Evolutionary conservation across 495 filamentous ascomycete species (phyloP), one percentile per base, ranked within the genome.

Genomic region (Daldinia vernicosa): DNA sequence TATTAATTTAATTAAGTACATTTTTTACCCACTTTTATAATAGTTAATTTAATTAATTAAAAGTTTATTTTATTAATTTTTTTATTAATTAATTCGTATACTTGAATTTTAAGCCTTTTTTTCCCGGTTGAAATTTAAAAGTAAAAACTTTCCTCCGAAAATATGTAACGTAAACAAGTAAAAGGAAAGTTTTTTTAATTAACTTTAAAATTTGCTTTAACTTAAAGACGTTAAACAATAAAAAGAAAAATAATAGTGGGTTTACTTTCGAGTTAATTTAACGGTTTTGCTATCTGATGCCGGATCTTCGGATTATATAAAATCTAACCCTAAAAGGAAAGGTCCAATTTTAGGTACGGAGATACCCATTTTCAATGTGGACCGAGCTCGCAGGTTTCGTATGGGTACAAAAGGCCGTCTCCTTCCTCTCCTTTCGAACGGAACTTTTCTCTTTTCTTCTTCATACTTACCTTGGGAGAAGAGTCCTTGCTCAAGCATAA

Each of bases 401-500:
- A 1, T 17, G 22, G 32, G 33, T 30, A 80, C 72, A 78, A 80
- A 77, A 71, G 19, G 22, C 54, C 17, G n/a, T 26, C 56, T 39
- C 17, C 17, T 53, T 51, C 56, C 69, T 51, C 64, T 22, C 26
- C 66, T 61, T 5, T 75, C 57, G 12, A 32, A 6, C 78, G 54
- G 17, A 70, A 52, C 59, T 82, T 83, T 77, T 80, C 77, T 60
- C 37, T 43, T 45, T 43, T 45, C n/a, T 45, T 60, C 56, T 30
- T 60, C 37, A 60, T 90, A 89, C 87, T 90, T 91, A 91, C 88
- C 88, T 90, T 90, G 86, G 87, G 85, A 86, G 83, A 82, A 83
- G 80, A 81, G 79, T 82, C 77, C 83, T 80, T 62, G 88, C 81
- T 90, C 88, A 90, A 79, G 81, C 88, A 85, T 81, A 80, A 84